Base-by-base conservation (phyloP, 176 grass and related monocot genomes). In the Oryza nivara region DNA sequence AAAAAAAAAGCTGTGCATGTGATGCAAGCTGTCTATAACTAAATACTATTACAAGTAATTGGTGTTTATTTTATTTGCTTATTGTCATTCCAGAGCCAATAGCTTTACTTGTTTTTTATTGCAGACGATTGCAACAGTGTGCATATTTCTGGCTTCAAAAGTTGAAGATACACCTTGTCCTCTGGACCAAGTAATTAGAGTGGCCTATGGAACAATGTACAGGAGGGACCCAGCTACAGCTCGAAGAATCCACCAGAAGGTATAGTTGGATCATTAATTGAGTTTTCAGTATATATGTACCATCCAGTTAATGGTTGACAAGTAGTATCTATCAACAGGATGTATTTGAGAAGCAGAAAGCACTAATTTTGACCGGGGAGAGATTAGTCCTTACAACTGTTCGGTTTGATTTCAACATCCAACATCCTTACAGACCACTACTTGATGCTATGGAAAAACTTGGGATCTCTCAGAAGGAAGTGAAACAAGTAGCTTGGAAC, bases 401-500 rank as follows among this genome's bases (percentile, higher is more conserved):
- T 61, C 85, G 89, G 52, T 97, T 94, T 79, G 91, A 94, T 71
- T 85, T 91, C 56, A 97, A 97, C 76, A 84, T 97, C 72, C 69
- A 87, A 34, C 94, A 97, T 91, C 87, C 92, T 80, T 97, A 94
- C 65, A 97, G 73, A 66, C 87, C 89, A 41, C 89, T 97, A 74
- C 78, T 92, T 30, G 77, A 97, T 82, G 91, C 91, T 54, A 84
- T 97, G 56, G 90, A 90, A 71, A 84, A 90, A 16, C 89, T 97
- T 76, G 76, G 85, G 48, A 87, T 97, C 84, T 63, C 81, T 82
- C 85, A 81, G 40, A 92, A 89, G 72, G 91, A 90, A 41, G 67
- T 94, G 68, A 82, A 88, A 41, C 79, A 87, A 92, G 92, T 92
- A 70, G 92, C 87, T 60, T 97, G 94, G 94, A 94, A 92, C 67